These are phyloP conservation scores for Antrodiella citrinella DNA, from an alignment of 768 basidiomycete genomes.

Conservation along the genomic window DNA sequence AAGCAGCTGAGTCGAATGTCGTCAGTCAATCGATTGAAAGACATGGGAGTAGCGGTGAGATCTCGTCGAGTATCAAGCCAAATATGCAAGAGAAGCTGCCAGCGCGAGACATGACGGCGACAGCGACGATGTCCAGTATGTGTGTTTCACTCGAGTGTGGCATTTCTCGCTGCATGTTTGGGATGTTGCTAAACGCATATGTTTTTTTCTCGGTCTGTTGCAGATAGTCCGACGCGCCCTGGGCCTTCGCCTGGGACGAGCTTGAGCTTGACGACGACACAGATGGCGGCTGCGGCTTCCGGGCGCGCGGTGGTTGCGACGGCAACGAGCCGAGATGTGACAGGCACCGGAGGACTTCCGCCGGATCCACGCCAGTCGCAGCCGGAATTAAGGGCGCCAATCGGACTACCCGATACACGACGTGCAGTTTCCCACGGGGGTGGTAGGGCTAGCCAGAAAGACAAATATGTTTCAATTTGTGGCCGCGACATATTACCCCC, in stretches of 20 bases:
- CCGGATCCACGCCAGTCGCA: background rate
- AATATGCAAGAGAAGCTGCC: conserved; percentile 1
- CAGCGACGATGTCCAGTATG: background rate
- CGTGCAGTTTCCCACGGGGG: background rate
- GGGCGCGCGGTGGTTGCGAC: background rate
- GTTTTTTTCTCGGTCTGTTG: too few species aligned
- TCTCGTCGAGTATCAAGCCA: background rate
- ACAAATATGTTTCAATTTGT: too few species aligned
- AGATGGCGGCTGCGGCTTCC: background rate
- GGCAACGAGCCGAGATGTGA: background rate
- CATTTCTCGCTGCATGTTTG: too few species aligned
- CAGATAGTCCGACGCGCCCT: too few species aligned
- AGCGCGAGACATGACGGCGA: background rate
- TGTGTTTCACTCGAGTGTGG: background rate
- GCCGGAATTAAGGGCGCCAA: background rate
- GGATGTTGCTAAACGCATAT: too few species aligned
- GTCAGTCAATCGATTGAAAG: background rate
- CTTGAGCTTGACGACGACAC: background rate
- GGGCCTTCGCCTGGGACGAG: too few species aligned
- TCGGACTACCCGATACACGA: background rate
- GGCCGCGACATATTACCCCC: background rate
- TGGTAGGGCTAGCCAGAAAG: too few species aligned
- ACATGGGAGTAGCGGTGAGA: conserved; percentile 1
- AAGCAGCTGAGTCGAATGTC: background rate
- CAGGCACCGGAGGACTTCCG: too few species aligned